Conservation (phyloP, 495 filamentous ascomycete genomes). For the Penicillium diatomitis region DNA sequence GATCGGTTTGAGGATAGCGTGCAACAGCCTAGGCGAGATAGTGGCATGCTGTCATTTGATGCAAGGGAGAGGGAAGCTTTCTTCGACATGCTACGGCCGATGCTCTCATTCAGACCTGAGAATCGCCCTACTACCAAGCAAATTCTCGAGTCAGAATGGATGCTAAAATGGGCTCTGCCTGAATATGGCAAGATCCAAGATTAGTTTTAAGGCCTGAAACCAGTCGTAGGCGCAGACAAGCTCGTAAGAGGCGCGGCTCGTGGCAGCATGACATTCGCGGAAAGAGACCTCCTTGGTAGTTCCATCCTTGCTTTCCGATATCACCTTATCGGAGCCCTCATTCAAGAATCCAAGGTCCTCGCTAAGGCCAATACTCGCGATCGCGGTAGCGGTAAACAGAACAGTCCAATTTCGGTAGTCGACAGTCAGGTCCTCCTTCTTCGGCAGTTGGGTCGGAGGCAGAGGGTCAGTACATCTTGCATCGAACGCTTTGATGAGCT, state of each 20-base stretch:
- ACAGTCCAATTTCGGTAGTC: constrained; percentile 28
- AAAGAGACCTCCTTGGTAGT: constrained; percentile 22
- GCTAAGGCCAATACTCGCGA: constrained; percentile 34
- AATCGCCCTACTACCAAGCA: constrained; percentile 24
- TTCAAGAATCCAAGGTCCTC: constrained; percentile 25
- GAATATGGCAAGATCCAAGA: constrained; percentile 23
- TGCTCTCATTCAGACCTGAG: constrained; percentile 33
- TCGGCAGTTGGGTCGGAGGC: neutral
- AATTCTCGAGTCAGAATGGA: constrained; percentile 28
- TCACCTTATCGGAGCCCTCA: constrained; percentile 27
- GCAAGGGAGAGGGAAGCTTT: constrained; percentile 21
- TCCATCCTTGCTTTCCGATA: constrained; percentile 22
- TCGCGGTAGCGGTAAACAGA: constrained; percentile 28
- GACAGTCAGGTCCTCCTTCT: constrained; percentile 9
- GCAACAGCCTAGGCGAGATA: constrained; percentile 13
- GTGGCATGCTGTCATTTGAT: constrained; percentile 13
- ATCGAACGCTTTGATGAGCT: constrained; percentile 24
- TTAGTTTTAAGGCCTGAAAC: constrained; percentile 16
- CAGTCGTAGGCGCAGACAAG: constrained; percentile 38
- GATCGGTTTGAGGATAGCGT: constrained; percentile 21
- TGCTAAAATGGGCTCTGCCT: constrained; percentile 34
- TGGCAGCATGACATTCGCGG: constrained; percentile 30
- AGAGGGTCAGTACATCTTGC: neutral
- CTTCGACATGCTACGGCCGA: constrained; percentile 26
- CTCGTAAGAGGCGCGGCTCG: constrained; percentile 17